A percentile compares a stretch with the other conserved stretches of the same genome.
phyloP scores from a whole-genome alignment of 169 alveolate genomes.

The Eimeria nieschulzi region DNA sequence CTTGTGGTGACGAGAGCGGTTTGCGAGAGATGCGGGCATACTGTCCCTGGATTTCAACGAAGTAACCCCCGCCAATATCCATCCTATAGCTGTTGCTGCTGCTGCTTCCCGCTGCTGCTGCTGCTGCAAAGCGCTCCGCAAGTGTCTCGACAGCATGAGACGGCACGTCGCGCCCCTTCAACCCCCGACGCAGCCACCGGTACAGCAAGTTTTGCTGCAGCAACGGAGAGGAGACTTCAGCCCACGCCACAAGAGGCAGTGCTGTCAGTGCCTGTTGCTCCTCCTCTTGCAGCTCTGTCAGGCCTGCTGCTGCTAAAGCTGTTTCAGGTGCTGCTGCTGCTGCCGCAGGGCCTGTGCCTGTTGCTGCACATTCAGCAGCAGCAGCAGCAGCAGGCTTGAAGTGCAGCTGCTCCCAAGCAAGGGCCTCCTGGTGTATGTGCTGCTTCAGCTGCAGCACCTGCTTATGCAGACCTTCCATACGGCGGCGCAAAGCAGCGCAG shows the following conservation, averaged over 20 bases:
- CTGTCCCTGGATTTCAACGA: slow-evolving; percentile 18
- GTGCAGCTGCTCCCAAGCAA: slow-evolving; percentile 38
- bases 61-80: slow-evolving; percentile 31
- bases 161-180: slow-evolving; percentile 36
- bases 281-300: not conserved
- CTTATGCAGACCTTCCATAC: slow-evolving; percentile 23
- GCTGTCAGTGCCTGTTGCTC: not conserved
- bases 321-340: slow-evolving; percentile 3
- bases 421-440: slow-evolving; percentile 41
- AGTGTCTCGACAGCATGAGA: slow-evolving; percentile 20
- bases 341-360: slow-evolving; percentile 1
- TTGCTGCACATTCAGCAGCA: slow-evolving; percentile 8
- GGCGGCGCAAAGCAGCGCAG: slow-evolving; percentile 55
- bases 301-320: not conserved
- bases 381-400: not conserved
- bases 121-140: slow-evolving; percentile 26
- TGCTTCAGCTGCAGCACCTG: slow-evolving; percentile 45
- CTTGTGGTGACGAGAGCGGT: not conserved
- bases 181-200: slow-evolving; percentile 62
- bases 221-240: slow-evolving; percentile 30
- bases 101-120: slow-evolving; percentile 29
- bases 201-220: slow-evolving; percentile 59
- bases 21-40: slow-evolving; percentile 3
- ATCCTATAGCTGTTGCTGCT: slow-evolving; percentile 6
- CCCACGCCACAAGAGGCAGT: slow-evolving; percentile 5